Conservation (phyloP, 176 grass and related monocot species). For the Rhipidocladum racemiflorum region DNA sequence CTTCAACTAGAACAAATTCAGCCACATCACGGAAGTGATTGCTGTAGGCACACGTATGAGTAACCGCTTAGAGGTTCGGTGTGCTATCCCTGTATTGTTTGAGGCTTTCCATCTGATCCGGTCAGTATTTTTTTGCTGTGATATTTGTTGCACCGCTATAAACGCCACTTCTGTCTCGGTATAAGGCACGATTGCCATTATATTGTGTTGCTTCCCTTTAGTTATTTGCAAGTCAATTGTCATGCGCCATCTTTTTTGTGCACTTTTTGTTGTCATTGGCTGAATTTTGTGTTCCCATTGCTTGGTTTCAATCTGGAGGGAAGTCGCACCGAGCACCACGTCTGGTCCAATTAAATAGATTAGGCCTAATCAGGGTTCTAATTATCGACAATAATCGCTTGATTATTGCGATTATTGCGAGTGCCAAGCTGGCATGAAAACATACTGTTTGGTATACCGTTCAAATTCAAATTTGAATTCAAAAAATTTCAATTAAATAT, state of each 20-base stretch:
- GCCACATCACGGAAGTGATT: not conserved
- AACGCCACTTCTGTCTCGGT: not conserved
- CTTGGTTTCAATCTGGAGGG: too few relatives aligned
- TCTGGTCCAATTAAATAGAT: not conserved
- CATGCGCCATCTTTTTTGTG: not conserved
- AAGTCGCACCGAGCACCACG: too few relatives aligned
- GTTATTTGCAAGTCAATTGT: not conserved
- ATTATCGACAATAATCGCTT: too few relatives aligned
- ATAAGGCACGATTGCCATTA: conserved; percentile 53
- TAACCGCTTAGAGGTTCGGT: conserved; percentile 18
- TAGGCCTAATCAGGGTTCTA: too few relatives aligned
- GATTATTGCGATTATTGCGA: too few relatives aligned
- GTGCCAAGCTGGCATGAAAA: too few relatives aligned
- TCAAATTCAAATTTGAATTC: too few relatives aligned
- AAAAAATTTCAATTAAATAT: too few relatives aligned
- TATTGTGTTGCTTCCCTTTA: not conserved
- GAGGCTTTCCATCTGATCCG: conserved; percentile 39
- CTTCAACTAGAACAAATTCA: conserved; percentile 55
- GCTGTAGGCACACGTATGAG: conserved; percentile 14
- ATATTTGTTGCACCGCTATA: conserved; percentile 25
- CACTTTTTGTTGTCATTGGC: not conserved
- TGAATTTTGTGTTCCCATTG: not conserved
- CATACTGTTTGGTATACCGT: too few relatives aligned
- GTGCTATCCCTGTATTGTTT: conserved; percentile 30
- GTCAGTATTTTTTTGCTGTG: conserved; percentile 28